A percentile compares a stretch with the other conserved stretches of the same genome.
Conservation (phyloP, 2,329 filamentous ascomycete genomes). For the Penicillium concentricum region DNA sequence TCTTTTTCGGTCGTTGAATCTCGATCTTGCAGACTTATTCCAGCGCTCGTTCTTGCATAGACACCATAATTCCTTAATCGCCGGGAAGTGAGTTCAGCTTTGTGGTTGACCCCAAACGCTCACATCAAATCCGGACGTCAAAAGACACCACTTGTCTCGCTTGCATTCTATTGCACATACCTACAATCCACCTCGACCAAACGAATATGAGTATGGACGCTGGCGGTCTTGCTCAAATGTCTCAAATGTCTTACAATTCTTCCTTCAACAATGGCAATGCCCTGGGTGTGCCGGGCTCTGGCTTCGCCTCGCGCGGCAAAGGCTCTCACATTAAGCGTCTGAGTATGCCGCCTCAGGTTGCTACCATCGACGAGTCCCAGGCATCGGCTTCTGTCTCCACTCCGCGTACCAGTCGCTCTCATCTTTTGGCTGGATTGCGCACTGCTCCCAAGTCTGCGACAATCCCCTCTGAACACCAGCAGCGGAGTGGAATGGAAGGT, state of each 20-base stretch:
- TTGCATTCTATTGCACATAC: conserved; percentile 31
- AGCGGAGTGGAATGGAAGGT: conserved; percentile 49
- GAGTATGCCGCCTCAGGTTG: conserved; percentile 72
- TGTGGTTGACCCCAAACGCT: conserved; percentile 31
- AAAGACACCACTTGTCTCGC: conserved; percentile 11
- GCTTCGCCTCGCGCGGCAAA: conserved; percentile 82
- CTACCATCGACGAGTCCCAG: conserved; percentile 62
- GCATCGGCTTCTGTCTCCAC: conserved; percentile 70
- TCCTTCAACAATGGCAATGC: conserved; percentile 63
- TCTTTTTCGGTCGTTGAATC: conserved; percentile 3
- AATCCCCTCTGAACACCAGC: conserved; percentile 65
- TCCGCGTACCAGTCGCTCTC: conserved; percentile 89
- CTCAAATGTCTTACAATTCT: conserved; percentile 96
- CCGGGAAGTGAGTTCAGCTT: conserved; percentile 21
- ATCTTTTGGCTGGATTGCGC: conserved; percentile 86
- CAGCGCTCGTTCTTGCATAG: conserved; percentile 18
- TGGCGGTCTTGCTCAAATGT: conserved; percentile 99
- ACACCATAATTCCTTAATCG: conserved; percentile 36
- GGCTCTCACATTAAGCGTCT: conserved; percentile 87
- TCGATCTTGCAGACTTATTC: conserved; percentile 8
- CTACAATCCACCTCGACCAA: conserved; percentile 22
- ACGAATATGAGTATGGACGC: conserved; percentile 67
- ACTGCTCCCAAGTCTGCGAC: conserved; percentile 87
- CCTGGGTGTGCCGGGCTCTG: conserved; percentile 72
- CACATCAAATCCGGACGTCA: conserved; percentile 12